These are phyloP conservation scores for Anacardium occidentale DNA, from an alignment of 345 rosid species.

Conservation along the genomic window DNA sequence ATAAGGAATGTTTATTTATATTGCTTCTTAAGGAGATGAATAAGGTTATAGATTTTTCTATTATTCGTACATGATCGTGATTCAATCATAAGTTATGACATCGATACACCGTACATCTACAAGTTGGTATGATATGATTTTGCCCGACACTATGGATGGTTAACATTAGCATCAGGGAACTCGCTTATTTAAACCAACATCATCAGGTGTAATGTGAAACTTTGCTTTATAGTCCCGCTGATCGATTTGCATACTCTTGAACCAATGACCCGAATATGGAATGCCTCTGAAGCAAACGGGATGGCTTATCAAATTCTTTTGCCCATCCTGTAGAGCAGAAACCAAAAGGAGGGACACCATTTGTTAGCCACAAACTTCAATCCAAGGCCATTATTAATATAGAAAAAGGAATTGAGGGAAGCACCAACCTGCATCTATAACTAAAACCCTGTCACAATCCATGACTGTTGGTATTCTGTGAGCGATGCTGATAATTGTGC, in stretches of 20 bases:
- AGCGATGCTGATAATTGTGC: slow-evolving; percentile 93
- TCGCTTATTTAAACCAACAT: neutral
- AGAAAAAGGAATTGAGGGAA: neutral
- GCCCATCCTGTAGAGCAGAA: slow-evolving; percentile 51
- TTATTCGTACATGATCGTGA: too few relatives aligned
- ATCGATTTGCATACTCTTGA: slow-evolving; percentile 89
- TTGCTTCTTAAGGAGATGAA: too few relatives aligned
- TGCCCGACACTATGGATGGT: neutral
- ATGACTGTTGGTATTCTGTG: slow-evolving; percentile 96
- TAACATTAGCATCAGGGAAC: neutral
- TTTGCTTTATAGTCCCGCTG: slow-evolving; percentile 49
- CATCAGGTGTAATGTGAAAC: too few relatives aligned
- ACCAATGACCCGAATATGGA: slow-evolving; percentile 80
- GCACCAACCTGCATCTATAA: slow-evolving; percentile 66
- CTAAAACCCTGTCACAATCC: slow-evolving; percentile 92
- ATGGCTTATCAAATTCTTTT: slow-evolving; percentile 77
- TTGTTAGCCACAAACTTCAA: slow-evolving; percentile 1
- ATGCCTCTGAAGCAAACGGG: slow-evolving; percentile 59
- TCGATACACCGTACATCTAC: too few relatives aligned
- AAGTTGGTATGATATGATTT: too few relatives aligned
- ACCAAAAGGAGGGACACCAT: neutral
- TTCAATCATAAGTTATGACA: too few relatives aligned
- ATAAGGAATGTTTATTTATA: too few relatives aligned
- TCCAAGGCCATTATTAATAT: too few relatives aligned
- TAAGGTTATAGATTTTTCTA: too few relatives aligned